Percentiles rank a stretch among this genome's conserved stretches.
These are phyloP conservation scores for Boletus vermiculosoides DNA, from an alignment of 768 basidiomycete genomes.

Conservation along the genomic window DNA sequence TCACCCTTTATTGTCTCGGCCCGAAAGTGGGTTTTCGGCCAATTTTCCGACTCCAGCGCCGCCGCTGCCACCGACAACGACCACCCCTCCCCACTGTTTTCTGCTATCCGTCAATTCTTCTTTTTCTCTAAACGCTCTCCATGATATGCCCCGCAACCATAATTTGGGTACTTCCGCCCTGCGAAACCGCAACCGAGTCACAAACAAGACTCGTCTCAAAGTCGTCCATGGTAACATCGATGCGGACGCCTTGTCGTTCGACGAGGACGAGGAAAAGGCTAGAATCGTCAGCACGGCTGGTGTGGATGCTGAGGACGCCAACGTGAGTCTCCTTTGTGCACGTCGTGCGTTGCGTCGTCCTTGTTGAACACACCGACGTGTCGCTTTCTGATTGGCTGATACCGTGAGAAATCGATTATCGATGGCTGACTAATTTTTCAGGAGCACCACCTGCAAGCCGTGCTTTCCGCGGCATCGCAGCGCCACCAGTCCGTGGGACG, in stretches of 20 bases:
- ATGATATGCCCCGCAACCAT: slow-evolving; percentile 87
- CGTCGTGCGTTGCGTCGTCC: slow-evolving; percentile 36
- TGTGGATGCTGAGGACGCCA: slow-evolving; percentile 91
- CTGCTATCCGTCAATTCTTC: slow-evolving; percentile 38
- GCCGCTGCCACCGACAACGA: slow-evolving; percentile 54
- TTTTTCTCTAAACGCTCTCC: slow-evolving; percentile 46
- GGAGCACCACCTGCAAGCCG: slow-evolving; percentile 60
- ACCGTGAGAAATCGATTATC: slow-evolving; percentile 46
- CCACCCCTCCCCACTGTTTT: slow-evolving; percentile 29
- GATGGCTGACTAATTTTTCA: slow-evolving; percentile 53
- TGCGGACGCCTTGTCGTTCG: slow-evolving; percentile 73
- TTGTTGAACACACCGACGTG: slow-evolving; percentile 46
- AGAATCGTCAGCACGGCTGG: slow-evolving; percentile 79
- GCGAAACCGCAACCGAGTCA: slow-evolving; percentile 86
- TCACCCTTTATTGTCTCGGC: slow-evolving; percentile 42
- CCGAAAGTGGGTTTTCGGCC: slow-evolving; percentile 60
- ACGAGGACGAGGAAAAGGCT: slow-evolving; percentile 86
- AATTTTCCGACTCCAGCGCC: slow-evolving; percentile 60
- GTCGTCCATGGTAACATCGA: slow-evolving; percentile 81
- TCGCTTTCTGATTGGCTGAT: slow-evolving; percentile 46
- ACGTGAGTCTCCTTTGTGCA: slow-evolving; percentile 60
- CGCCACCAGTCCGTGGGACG: slow-evolving; percentile 41
- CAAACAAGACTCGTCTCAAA: slow-evolving; percentile 88
- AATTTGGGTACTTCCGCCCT: slow-evolving; percentile 75
- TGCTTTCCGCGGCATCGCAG: slow-evolving; percentile 53